Evolutionary conservation across 495 filamentous ascomycete genomes (phyloP).

Genomic region (Penicillium paxilli): DNA sequence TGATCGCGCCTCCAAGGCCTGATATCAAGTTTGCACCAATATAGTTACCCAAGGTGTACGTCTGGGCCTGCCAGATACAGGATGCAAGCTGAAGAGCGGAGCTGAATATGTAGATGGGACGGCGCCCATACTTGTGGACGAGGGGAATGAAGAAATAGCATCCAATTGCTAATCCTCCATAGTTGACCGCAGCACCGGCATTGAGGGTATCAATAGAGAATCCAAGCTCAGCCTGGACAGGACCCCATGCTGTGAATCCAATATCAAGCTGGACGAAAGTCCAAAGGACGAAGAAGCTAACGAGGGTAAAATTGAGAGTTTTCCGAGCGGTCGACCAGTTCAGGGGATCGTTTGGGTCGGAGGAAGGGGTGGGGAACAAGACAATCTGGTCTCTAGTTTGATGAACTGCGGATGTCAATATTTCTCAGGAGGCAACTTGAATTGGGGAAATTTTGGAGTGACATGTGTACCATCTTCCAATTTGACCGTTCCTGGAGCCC

Average conservation of each 20-base stretch:
- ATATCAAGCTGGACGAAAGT: slow-evolving; percentile 38
- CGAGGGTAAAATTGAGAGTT: slow-evolving; percentile 35
- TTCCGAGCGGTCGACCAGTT: slow-evolving; percentile 36
- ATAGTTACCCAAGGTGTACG: slow-evolving; percentile 30
- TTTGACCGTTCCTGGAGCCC: slow-evolving; percentile 25
- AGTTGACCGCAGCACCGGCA: slow-evolving; percentile 35
- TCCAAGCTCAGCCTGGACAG: slow-evolving; percentile 36
- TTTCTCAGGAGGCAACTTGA: too few relatives aligned
- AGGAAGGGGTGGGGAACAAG: slow-evolving; percentile 24
- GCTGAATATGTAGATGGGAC: slow-evolving; percentile 45
- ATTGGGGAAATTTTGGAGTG: too few relatives aligned
- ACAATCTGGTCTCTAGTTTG: slow-evolving; percentile 19
- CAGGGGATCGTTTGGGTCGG: slow-evolving; percentile 34
- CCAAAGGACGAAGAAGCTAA: slow-evolving; percentile 41
- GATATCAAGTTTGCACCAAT: slow-evolving; percentile 33
- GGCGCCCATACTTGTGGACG: slow-evolving; percentile 45
- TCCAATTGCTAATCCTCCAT: slow-evolving; percentile 38
- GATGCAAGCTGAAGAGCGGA: slow-evolving; percentile 30
- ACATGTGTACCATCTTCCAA: slow-evolving; percentile 23
- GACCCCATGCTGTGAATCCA: slow-evolving; percentile 42
- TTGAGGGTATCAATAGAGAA: slow-evolving; percentile 38
- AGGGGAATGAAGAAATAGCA: slow-evolving; percentile 46
- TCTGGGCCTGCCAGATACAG: slow-evolving; percentile 39
- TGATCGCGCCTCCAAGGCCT: slow-evolving; percentile 38
- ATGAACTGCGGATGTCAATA: slow-evolving; percentile 14